Conservation (phyloP, 2,329 filamentous ascomycete genomes). For the Didymella keratinophila region DNA sequence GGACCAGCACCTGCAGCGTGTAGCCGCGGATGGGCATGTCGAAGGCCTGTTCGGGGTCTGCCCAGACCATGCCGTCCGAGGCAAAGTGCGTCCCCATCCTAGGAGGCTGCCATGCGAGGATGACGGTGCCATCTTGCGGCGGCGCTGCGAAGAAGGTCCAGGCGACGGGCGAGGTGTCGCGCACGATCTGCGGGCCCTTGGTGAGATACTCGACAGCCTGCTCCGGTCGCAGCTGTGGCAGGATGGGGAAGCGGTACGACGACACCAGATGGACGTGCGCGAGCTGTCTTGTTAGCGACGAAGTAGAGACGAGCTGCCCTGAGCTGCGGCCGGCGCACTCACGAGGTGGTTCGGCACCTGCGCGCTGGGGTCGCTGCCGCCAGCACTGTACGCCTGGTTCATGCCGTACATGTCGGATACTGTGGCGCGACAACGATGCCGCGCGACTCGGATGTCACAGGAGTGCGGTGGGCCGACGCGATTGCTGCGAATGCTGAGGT, state of each 20-base stretch:
- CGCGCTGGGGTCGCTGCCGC: slow-evolving; percentile 43
- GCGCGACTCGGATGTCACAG: slow-evolving; percentile 15
- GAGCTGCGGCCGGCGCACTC: slow-evolving; percentile 26
- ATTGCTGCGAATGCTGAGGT: slow-evolving; percentile 8
- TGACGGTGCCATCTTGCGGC: slow-evolving; percentile 75
- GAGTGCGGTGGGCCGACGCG: slow-evolving; percentile 12
- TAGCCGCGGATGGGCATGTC: slow-evolving; percentile 76
- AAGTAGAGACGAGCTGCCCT: no score
- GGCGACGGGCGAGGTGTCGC: slow-evolving; percentile 84
- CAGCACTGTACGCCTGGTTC: slow-evolving; percentile 44
- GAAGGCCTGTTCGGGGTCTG: slow-evolving; percentile 78
- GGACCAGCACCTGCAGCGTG: slow-evolving; percentile 85
- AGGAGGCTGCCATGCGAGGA: slow-evolving; percentile 88
- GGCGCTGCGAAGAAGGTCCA: slow-evolving; percentile 92
- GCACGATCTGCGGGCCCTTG: slow-evolving; percentile 83
- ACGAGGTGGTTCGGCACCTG: slow-evolving; percentile 47
- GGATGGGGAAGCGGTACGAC: slow-evolving; percentile 78
- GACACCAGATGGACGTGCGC: slow-evolving; percentile 91
- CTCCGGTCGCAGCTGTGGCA: slow-evolving; percentile 73
- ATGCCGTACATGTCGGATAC: slow-evolving; percentile 43
- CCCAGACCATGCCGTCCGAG: slow-evolving; percentile 93
- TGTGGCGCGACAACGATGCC: slow-evolving; percentile 39
- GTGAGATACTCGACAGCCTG: slow-evolving; percentile 85
- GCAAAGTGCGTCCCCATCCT: slow-evolving; percentile 75
- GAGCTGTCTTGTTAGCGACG: slow-evolving; percentile 62